phyloP scores from a whole-genome alignment of 768 basidiomycete species.

The Sistotremastrum suecicum region DNA sequence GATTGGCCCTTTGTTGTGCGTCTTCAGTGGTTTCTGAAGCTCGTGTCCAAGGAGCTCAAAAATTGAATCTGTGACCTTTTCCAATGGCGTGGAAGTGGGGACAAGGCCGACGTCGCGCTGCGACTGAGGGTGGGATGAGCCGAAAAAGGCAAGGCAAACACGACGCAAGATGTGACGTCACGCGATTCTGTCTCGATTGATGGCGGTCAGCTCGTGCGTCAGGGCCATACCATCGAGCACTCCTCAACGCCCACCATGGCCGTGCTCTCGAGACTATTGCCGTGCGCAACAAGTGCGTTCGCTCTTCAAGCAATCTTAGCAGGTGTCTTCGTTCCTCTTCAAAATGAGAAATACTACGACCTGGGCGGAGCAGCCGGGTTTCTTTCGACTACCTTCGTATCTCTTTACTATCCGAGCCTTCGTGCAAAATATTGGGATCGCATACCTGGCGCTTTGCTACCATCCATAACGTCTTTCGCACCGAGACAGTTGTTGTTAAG shows the following conservation, averaged over 20 bases:
- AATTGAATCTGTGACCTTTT: too few species aligned
- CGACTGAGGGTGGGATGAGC: too few species aligned
- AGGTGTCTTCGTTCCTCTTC: conserved; percentile 45
- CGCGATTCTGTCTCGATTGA: too few species aligned
- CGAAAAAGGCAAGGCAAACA: too few species aligned
- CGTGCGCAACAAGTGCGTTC: conserved; percentile 33
- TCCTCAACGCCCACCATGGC: conserved; percentile 18
- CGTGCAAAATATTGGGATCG: conserved; percentile 33
- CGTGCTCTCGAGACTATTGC: conserved; percentile 40
- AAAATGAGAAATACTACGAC: conserved; percentile 55
- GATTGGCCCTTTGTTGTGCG: too few species aligned
- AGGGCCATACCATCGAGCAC: too few species aligned
- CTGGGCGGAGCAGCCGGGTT: conserved; percentile 53
- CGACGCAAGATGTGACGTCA: too few species aligned
- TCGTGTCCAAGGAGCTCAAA: too few species aligned
- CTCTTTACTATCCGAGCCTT: conserved; percentile 47
- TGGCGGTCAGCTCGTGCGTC: too few species aligned
- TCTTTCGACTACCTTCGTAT: conserved; percentile 42
- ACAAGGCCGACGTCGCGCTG: too few species aligned
- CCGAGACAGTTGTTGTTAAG: conserved; percentile 47
- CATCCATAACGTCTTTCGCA: conserved; percentile 33
- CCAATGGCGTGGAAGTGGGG: too few species aligned
- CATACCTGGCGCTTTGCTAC: conserved; percentile 20
- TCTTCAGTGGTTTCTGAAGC: too few species aligned
- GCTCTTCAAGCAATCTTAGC: conserved; percentile 45